Evolutionary conservation across 257 asterid species (phyloP), one percentile per base, ranked within the genome.

Genomic region (Linderniella brevidens): DNA sequence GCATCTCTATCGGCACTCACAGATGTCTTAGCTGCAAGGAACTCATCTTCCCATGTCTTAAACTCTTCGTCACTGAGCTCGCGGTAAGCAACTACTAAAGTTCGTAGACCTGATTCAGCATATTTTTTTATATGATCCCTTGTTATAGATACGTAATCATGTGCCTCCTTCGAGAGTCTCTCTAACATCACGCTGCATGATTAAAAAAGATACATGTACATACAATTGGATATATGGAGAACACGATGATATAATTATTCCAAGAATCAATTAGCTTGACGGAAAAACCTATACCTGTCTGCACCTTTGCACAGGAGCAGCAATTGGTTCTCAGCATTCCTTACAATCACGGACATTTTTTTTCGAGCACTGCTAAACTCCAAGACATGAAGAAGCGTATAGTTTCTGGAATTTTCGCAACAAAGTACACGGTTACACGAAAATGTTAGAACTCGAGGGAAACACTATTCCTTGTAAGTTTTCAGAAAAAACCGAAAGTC

Each of bases 301-400:
- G 98, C 95, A 20, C 98, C 98, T 73, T 88, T 88, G 78, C 80
- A 76, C 29, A 88, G 79, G 55, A 88, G 92, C 57, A 88, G 66
- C 63, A 84, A 68, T 70, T 78, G 86, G 51, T 80, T 69, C 66
- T 80, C 86, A 7, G 43, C 61, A 47, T 71, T 80, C 52, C 67
- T 72, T 35, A 88, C 80, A 42, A 88, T 78, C 40, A 80, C 98
- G 0, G 98, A 88, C 98, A 88, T 88, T 71, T 93, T 80, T 74
- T 67, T 80, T 56, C 98, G 79, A 58, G 87, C 80, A 64, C 94
- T 76, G 49, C 93, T 88, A 71, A 88, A 88, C 90, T 88, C 98
- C 66, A 88, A 59, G 60, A 80, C 69, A 48, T 78, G 92, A 59
- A 84, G 90, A 59, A 88, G 93, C 56, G 67, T 58, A 61, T 80